Evolutionary conservation across 257 asterid species (phyloP).

Genomic region (Craterostigma plantagineum): DNA sequence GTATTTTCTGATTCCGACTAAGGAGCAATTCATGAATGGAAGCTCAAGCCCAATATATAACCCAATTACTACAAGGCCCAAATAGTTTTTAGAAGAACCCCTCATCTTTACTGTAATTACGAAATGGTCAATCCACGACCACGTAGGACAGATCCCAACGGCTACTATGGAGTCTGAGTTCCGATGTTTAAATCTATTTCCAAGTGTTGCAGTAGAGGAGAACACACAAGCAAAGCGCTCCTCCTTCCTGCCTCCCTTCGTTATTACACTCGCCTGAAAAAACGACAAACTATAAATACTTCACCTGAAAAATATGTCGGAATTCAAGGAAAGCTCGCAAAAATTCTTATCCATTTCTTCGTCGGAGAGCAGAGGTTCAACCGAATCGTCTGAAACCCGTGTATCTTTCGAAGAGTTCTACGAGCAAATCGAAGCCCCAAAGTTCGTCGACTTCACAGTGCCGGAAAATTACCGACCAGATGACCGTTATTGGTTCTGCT

Average conservation of each 20-base stretch:
- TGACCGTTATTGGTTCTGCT: slow-evolving; percentile 93
- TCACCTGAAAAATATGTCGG: slow-evolving; percentile 18
- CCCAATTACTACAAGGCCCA: too few relatives aligned
- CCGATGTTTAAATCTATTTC: slow-evolving; percentile 23
- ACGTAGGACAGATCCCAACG: slow-evolving; percentile 43
- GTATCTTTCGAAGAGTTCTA: slow-evolving; percentile 52
- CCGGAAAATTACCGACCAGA: slow-evolving; percentile 57
- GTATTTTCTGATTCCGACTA: too few relatives aligned
- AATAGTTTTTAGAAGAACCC: background rate
- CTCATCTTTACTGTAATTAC: slow-evolving; percentile 7
- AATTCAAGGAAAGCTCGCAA: slow-evolving; percentile 10
- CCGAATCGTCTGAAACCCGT: slow-evolving; percentile 5
- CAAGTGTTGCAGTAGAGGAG: slow-evolving; percentile 9
- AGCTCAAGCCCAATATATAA: too few relatives aligned
- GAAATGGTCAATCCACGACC: slow-evolving; percentile 8
- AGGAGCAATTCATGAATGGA: too few relatives aligned
- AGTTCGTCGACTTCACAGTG: slow-evolving; percentile 69
- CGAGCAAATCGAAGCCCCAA: slow-evolving; percentile 87
- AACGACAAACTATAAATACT: background rate
- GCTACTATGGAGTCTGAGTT: slow-evolving; percentile 60
- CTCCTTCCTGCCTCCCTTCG: slow-evolving; percentile 2
- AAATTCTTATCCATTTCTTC: slow-evolving; percentile 18
- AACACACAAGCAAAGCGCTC: slow-evolving; percentile 19
- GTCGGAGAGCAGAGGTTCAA: slow-evolving; percentile 16
- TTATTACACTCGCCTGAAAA: background rate